Conservation (phyloP, 2,329 filamentous ascomycete species). For the Paecilomyces sp. region DNA sequence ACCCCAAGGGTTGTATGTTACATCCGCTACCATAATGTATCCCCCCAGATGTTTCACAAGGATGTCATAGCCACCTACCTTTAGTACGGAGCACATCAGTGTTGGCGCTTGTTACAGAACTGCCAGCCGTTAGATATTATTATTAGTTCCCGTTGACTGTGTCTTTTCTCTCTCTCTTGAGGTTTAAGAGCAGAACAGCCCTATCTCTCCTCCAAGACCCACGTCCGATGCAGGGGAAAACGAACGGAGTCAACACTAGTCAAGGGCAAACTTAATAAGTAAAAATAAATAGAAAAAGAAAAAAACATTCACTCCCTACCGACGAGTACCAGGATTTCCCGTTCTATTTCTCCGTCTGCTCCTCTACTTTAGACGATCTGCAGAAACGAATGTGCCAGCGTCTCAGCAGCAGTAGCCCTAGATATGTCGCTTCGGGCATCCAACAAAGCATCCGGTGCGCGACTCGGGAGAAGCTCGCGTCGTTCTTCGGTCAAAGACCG, state of each 20-base stretch:
- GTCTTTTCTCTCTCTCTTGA: no score
- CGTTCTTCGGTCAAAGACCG: conserved; percentile 3
- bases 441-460: conserved; percentile 15
- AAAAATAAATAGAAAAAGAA: no score
- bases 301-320: no score
- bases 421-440: conserved; percentile 6
- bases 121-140: no score
- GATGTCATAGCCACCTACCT: background rate
- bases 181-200: no score
- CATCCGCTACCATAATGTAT: background rate
- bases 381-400: conserved; percentile 9
- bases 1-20: background rate
- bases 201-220: background rate
- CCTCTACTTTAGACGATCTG: background rate
- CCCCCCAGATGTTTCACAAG: background rate
- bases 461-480: conserved; percentile 6
- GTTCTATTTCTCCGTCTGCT: no score
- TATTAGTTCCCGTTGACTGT: no score
- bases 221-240: background rate
- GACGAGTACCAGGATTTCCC: no score
- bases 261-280: no score
- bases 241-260: background rate
- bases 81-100: no score
- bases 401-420: conserved; percentile 10
- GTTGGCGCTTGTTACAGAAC: no score